Evolutionary conservation across 768 basidiomycete species (phyloP), one percentile per base, ranked within the genome.

Genomic region (Cystofilobasidium bisporidii): DNA sequence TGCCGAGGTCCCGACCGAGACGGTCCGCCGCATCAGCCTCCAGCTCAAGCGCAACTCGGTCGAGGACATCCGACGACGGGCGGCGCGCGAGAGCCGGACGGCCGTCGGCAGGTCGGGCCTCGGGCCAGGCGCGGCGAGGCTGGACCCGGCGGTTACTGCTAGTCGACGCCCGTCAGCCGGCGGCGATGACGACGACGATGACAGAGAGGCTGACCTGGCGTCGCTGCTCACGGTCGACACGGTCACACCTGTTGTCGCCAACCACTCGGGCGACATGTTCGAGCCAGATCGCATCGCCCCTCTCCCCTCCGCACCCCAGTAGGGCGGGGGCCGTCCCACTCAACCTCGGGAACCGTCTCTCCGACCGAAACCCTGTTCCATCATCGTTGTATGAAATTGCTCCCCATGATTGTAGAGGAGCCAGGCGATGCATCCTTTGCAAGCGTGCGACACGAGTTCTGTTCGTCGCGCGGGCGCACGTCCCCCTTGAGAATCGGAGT

Each of bases 1-100:
- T 1, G 66, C 66, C 3, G 45, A 63, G 26, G 66, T 67, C 3
- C 61, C 66, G 4, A 60, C 60, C 40, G 48, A 55, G 17, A 67
- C 60, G 26, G 66, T 67, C 18, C 60, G 66, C 3, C 45, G 50
- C 50, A 67, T 67, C 48, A 45, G 38, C 2, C 30, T 67, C 33
- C 43, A 59, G 41, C 30, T 67, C 6, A 61, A 48, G 53, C 28
- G 58, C n/a, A 30, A 60, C 58, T 60, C 58, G 20, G 41, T 60
- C 28, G 58, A 60, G 32, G 41, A 60, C 28, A 60, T 60, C 3
- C 58, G 58, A 3, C 47, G 47, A 8, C 47, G 47, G n/a, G 47
- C 47, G 20, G 47, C 47, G 47, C 47, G 47, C 47, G 47, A 48
- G 47, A 48, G 47, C 47, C 47, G 47, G 47, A 3, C 12, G 41